These are phyloP conservation scores for Metarhizium rileyi DNA, from an alignment of 2,329 filamentous ascomycete species.

Conservation along the genomic window DNA sequence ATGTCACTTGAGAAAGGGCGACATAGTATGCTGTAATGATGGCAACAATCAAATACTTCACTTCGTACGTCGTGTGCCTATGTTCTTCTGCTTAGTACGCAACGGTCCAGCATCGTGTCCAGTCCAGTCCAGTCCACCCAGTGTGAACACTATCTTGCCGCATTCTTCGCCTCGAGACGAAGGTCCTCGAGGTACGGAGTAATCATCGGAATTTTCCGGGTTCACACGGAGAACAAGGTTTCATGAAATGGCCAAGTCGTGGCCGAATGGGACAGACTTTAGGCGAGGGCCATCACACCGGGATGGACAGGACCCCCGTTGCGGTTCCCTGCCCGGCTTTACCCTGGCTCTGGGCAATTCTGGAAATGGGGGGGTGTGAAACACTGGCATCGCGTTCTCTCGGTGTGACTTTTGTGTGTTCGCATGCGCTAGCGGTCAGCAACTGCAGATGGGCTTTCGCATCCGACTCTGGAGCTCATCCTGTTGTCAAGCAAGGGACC, in stretches of 20 bases:
- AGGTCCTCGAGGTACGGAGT: not conserved
- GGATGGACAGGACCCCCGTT: too few species aligned
- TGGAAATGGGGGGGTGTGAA: conserved; percentile 1
- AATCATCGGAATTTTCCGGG: not conserved
- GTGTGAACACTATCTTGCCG: too few species aligned
- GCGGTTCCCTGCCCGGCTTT: not conserved
- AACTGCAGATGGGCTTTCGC: not conserved
- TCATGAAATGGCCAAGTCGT: not conserved
- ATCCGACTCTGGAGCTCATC: too few species aligned
- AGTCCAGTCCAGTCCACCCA: too few species aligned
- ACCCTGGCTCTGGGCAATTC: conserved; percentile 1
- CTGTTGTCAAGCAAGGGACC: too few species aligned
- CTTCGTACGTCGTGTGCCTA: too few species aligned
- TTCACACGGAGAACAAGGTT: not conserved
- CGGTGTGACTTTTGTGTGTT: not conserved
- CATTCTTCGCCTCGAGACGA: not conserved
- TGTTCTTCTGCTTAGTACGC: too few species aligned
- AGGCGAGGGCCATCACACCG: too few species aligned
- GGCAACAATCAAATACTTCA: too few species aligned
- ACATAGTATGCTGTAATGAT: too few species aligned
- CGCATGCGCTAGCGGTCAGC: not conserved
- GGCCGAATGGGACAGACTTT: not conserved
- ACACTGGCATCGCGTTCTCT: not conserved
- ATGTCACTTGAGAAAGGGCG: too few species aligned
- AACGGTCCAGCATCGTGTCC: too few species aligned